Evolutionary conservation across 164 flowering plant species (phyloP).

Genomic region (Magnolia kwangsiensis): DNA sequence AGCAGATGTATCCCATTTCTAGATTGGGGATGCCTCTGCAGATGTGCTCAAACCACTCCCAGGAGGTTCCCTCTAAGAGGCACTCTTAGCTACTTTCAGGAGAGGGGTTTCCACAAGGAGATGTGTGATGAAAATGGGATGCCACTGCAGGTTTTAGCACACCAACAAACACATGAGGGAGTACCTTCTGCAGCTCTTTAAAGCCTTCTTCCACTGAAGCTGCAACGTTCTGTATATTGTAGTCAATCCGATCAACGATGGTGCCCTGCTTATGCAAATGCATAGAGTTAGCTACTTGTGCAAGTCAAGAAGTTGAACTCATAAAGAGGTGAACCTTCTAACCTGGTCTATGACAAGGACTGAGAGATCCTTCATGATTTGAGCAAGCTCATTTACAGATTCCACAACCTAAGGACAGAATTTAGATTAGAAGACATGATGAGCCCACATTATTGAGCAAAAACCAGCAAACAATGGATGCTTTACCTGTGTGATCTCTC

Average conservation of each 20-base stretch:
- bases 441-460: neutral
- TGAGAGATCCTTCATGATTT: constrained; percentile 97
- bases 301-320: neutral
- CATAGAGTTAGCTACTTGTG: constrained; percentile 3
- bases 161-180: constrained; percentile 2
- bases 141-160: no score
- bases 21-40: no score
- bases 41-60: no score
- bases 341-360: constrained; percentile 99
- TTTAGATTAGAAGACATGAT: neutral
- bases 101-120: no score
- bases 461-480: neutral
- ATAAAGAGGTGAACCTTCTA: constrained; percentile 6
- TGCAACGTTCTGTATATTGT: constrained; percentile 94
- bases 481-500: constrained; percentile 78
- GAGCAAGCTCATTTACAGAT: constrained; percentile 95
- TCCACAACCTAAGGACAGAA: constrained; percentile 61
- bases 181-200: constrained; percentile 86
- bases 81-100: no score
- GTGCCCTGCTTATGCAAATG: constrained; percentile 64
- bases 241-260: constrained; percentile 92
- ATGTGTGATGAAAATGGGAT: no score
- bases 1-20: no score
- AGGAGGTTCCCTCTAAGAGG: no score
- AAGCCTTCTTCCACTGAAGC: constrained; percentile 82